Evolutionary conservation across 2,329 filamentous ascomycete species (phyloP), one percentile per base, ranked within the genome.

Genomic region (Neonectria neomacrospora): DNA sequence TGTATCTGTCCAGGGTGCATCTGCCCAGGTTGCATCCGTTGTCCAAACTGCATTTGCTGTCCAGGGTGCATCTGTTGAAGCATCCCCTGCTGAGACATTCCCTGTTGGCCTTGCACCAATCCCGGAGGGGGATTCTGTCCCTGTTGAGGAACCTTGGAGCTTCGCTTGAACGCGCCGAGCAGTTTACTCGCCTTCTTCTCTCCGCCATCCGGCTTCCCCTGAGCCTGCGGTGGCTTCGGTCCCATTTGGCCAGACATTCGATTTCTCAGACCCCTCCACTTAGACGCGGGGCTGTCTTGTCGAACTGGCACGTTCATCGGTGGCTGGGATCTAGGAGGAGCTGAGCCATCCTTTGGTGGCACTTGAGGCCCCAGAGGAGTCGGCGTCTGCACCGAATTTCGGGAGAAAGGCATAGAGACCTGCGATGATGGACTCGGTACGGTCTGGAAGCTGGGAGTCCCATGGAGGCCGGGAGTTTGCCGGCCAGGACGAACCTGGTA

Each of bases 261-360:
- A 32, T 72, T 77, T 58, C 59, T 76, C 18, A 79, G 48, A 2
- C 72, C 76, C 60, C 76, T 79, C 77, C 76, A 78, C 45, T 73
- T 75, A 4, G 74, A 76, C 5, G 70, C 70, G 14, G 71, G 66
- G 30, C 67, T 67, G 10, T 66, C 67, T 28, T 72, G 65, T 9
- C 66, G 67, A 54, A 54, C 28, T 5, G 61, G 63, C 10, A 53
- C 57, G 44, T 68, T 60, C 11, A 61, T 47, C 8, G 20, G 47
- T 26, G 60, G 63, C 9, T 60, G 54, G 12, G 65, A 64, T 23
- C 59, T 61, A 26, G 52, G 48, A 48, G 37, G 42, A 12, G 51
- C 32, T 54, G 52, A 51, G 37, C 30, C 50, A 5, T 70, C 61
- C 30, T 69, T 68, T 2, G 57, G 59, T 14, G 69, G 67, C 2